Base-by-base conservation (phyloP, 2,329 filamentous ascomycete genomes). In the Arthrobotrys iridis region DNA sequence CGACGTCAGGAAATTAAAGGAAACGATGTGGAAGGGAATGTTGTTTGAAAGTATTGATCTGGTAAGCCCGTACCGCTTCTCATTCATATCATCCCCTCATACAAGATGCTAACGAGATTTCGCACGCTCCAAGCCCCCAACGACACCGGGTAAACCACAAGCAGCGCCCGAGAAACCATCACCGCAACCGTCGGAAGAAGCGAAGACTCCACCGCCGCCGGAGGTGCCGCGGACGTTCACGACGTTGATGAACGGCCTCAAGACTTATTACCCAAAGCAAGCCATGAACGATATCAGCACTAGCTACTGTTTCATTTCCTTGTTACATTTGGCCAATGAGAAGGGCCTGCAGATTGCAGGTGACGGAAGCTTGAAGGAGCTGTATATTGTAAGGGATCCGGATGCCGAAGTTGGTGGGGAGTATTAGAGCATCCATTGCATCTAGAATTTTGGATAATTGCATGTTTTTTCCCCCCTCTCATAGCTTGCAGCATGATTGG, bases 261-360 rank as follows among this genome's bases (percentile, higher is more conserved):
- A 96, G 81, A 83, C 86, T 3, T 93, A 97, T 5, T 99, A 99
- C 80, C 90, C 93, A 8, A 91, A 92, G 82, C 87, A 91, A 78
- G 88, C 89, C 74, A 92, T 99, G 88, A 89, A 91, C 75, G 95
- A 99, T 82, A 98, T 99, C 80, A 97, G 93, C 35, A 99, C 95
- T 0, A 96, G 86, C 13, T 91, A 87, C 78, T 96, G 95, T 82
- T 99, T 98, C 83, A 99, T 99, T 77, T 96, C 92, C 79, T 83
- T 97, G 70, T 84, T 97, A 77, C 93, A 97, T 83, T 82, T 97
- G 79, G 93, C 93, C 73, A 97, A 97, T 83, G 93, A 97, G 81
- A 94, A 96, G 84, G 93, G 93, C 0, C 84, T 97, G 40, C 86
- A 91, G 22, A 91, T 97, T 77, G 87, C 91, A 78, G 89, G 88